Percentiles rank a stretch among this genome's conserved stretches.
These are phyloP conservation scores for Peribolospora kevripleyi DNA, from an alignment of 768 basidiomycete species.

Conservation along the genomic window DNA sequence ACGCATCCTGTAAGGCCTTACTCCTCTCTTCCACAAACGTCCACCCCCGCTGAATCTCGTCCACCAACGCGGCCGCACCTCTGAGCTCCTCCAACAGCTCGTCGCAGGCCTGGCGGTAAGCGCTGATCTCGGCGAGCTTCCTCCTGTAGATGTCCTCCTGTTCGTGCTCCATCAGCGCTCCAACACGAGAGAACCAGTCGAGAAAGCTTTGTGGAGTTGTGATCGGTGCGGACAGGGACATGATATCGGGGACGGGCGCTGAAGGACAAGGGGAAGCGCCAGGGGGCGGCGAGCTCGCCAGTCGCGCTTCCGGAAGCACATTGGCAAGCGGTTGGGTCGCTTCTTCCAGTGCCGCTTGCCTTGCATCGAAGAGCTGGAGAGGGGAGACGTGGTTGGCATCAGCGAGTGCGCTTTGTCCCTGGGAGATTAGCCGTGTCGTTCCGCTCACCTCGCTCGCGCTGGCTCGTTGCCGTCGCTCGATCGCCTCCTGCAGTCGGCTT, in stretches of 20 bases:
- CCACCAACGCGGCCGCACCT: conserved; percentile 47
- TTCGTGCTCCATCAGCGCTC: conserved; percentile 68
- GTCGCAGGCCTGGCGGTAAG: conserved; percentile 57
- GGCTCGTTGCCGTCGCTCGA: too few species aligned
- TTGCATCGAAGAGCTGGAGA: too few species aligned
- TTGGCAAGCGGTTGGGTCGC: too few species aligned
- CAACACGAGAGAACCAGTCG: conserved; percentile 81
- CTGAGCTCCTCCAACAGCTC: conserved; percentile 43
- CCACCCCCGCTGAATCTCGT: conserved; percentile 63
- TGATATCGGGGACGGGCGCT: background rate
- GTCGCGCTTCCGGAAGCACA: too few species aligned
- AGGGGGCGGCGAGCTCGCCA: too few species aligned
- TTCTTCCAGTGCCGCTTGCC: too few species aligned
- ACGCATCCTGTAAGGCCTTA: conserved; percentile 66
- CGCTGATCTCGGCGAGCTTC: conserved; percentile 50
- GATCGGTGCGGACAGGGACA: conserved; percentile 26
- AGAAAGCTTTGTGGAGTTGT: conserved; percentile 87
- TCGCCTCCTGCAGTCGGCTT: too few species aligned
- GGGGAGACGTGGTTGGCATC: too few species aligned
- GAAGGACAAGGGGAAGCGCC: too few species aligned
- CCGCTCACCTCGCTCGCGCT: too few species aligned
- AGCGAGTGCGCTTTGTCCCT: too few species aligned
- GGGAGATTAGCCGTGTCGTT: too few species aligned
- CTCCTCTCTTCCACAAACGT: conserved; percentile 78
- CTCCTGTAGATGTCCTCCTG: conserved; percentile 81